Base-by-base conservation (phyloP, 2,329 filamentous ascomycete species). In the Berkeleyomyces rouxiae region DNA sequence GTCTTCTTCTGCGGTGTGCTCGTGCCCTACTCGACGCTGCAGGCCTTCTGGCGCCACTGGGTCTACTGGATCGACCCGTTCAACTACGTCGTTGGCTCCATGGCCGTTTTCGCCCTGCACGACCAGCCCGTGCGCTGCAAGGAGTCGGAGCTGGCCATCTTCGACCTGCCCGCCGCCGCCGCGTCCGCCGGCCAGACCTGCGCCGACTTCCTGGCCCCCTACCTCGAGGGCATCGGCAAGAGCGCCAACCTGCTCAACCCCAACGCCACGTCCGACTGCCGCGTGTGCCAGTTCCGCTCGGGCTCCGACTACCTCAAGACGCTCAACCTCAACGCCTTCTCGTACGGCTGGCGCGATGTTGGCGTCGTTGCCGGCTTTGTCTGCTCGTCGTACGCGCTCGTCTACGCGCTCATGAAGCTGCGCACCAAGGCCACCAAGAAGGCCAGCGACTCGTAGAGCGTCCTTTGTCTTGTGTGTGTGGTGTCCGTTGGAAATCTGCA, bases 1-100 rank as follows among this genome's bases (percentile, higher is more conserved):
- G 78, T 88, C 7, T 81, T 79, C 1, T 90, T 91, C 74, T 90
- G 86, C 67, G 87, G 87, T 66, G 85, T 90, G 1, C 75, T 89
- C 4, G 86, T 90, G 0, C 86, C 86, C 0, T 88, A 85, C 66
- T 68, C 68, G 0, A 77, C 78, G 36, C 77, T 90, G 31, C 79
- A 82, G 7, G 67, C 71, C 0, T 90, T 90, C 71, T 90, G 87
- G 87, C 74, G 76, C 33, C 79, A 78, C 66, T 87, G 83, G 82
- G 78, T 86, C 4, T 84, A 83, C 72, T 83, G 75, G 61, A 68
- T 82, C 13, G 80, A 84, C 67, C 82, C 81, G 0, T 84, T 83
- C 74, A 82, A 79, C 72, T 84, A 84, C 64, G 72, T 84, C 3
- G 80, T 84, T 71, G 78, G 79, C 3, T 74, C 74, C 39, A 75